Base-by-base conservation (phyloP, 1,284 basidiomycete species). In the Fomitopsis betulina region DNA sequence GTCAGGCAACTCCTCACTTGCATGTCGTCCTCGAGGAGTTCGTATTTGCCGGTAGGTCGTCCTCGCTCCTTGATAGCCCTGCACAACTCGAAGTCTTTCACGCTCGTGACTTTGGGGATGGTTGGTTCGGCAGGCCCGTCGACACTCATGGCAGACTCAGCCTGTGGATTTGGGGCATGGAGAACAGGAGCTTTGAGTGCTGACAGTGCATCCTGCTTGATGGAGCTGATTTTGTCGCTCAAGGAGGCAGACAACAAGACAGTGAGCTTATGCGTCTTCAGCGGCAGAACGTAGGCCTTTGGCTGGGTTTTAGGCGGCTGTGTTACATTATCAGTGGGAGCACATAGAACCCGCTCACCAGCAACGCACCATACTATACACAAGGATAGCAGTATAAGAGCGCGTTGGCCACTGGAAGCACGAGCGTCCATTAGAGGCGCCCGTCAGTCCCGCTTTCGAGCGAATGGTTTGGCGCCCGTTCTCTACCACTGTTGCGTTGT, bases 211-310 rank as follows among this genome's bases (percentile, higher is more conserved):
- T 89, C 85, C 33, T 75, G 70, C 69, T 91, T 91, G 49, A 91
- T 66, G 19, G 75, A 72, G 17, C 72, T 75, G 65, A 92, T 75
- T 6, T 81, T 82, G 12, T 77, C 78, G 19, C 76, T 77, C 27
- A 80, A 83, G 43, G 77, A 72, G 10, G 79, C 76, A 3, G 84
- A 82, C 58, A 87, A 71, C 63, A 87, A 77, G 63, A 89, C 74
- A 6, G 85, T 85, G 54, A 87, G 72, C 64, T 81, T 88, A 73
- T 90, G 86, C 0, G 87, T 86, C 65, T 87, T 89, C 61, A 91
- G 69, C 27, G 83, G 75, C 19, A 91, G 67, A 50, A 88, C 83
- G 70, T 84, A 84, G 51, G 82, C 75, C 72, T 85, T 89, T 3
- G 80, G 80, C 21, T 73, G 73, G 33, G 67, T 62, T 66, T 73